Percentiles rank a stretch among this genome's conserved stretches.
Conservation (phyloP, 2,329 filamentous ascomycete species). For the Neofusicoccum ribis region DNA sequence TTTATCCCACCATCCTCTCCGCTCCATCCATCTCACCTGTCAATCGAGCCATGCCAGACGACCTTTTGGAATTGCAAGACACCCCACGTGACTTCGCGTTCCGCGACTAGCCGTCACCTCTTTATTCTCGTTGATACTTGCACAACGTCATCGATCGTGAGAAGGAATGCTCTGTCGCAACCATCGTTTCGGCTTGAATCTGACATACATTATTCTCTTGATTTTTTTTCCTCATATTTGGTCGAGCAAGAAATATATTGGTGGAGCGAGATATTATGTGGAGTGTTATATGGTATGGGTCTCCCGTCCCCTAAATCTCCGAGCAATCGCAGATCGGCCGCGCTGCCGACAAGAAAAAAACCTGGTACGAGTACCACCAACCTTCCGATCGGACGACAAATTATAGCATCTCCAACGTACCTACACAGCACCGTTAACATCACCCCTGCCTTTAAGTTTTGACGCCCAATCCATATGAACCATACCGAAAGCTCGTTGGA, state of each 20-base stretch:
- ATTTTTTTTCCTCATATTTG: neutral
- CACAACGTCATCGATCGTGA: too few relatives aligned
- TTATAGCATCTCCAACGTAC: too few relatives aligned
- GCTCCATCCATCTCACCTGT: neutral
- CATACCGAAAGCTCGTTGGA: neutral
- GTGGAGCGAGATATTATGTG: neutral
- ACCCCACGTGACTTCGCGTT: neutral
- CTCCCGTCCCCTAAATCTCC: constrained; percentile 8
- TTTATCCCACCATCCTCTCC: neutral
- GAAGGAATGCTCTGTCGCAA: neutral
- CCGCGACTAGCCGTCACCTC: neutral
- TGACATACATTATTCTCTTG: neutral
- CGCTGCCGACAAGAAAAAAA: neutral
- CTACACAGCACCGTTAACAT: too few relatives aligned
- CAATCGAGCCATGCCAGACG: neutral
- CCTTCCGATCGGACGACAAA: neutral
- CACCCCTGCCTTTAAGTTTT: too few relatives aligned
- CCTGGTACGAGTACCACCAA: neutral
- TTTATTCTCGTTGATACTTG: too few relatives aligned
- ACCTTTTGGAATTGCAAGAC: neutral
- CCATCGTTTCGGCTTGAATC: neutral
- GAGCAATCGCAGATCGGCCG: neutral
- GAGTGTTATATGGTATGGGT: neutral
- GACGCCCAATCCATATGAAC: neutral
- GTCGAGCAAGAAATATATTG: neutral